A percentile compares a stretch with the other conserved stretches of the same genome.
phyloP scores from a whole-genome alignment of 768 basidiomycete genomes.

The Hortiboletus campestris region DNA sequence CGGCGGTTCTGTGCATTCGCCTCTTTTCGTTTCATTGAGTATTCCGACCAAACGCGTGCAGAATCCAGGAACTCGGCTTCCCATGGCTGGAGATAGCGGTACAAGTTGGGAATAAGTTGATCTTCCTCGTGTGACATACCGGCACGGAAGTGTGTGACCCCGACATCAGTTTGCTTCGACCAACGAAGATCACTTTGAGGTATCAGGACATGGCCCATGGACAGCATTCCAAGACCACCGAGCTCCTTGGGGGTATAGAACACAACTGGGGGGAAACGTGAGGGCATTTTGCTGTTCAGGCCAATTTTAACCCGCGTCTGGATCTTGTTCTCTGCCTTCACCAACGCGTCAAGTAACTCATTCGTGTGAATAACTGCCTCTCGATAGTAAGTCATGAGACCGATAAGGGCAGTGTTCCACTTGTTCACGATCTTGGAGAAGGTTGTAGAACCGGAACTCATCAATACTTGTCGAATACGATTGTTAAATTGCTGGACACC shows the following conservation, averaged over 20 bases:
- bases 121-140: constrained; percentile 97
- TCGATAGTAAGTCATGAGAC: constrained; percentile 96
- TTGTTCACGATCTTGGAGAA: constrained; percentile 99
- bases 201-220: constrained; percentile 98
- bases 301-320: constrained; percentile 99
- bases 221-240: constrained; percentile 97
- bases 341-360: constrained; percentile 91
- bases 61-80: constrained; percentile 97
- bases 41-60: constrained; percentile 98
- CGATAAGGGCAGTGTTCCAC: constrained; percentile 95
- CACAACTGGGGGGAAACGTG: constrained; percentile 94
- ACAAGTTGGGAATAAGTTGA: constrained; percentile 94
- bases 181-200: constrained; percentile 97
- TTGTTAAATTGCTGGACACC: constrained; percentile 98
- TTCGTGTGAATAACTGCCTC: constrained; percentile 98
- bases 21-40: constrained; percentile 99
- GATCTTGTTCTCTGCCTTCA: constrained; percentile 99
- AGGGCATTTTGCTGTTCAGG: constrained; percentile 99
- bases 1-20: constrained; percentile 99
- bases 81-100: constrained; percentile 97
- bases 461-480: constrained; percentile 91
- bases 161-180: constrained; percentile 98
- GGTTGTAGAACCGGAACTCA: constrained; percentile 98
- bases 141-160: constrained; percentile 98
- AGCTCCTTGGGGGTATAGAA: constrained; percentile 98